A percentile compares a stretch with the other conserved stretches of the same genome.
Evolutionary conservation across 495 filamentous ascomycete genomes (phyloP).

Genomic region (Lophium mytilinum): DNA sequence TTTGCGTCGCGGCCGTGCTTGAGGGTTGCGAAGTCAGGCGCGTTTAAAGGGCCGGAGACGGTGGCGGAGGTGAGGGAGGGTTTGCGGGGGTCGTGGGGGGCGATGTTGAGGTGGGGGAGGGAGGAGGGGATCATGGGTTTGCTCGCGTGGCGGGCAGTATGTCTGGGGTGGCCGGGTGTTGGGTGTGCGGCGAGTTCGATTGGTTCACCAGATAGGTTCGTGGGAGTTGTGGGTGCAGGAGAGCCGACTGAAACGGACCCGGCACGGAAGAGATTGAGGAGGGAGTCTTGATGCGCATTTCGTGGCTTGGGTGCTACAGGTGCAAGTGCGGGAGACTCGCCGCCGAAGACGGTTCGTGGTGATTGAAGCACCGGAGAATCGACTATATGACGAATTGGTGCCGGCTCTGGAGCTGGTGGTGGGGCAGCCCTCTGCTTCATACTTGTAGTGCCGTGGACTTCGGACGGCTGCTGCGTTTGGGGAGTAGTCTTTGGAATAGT

Average conservation of each 20-base stretch:
- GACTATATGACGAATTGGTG: too few relatives aligned
- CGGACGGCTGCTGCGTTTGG: slow-evolving; percentile 40
- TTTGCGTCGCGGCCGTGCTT: slow-evolving; percentile 25
- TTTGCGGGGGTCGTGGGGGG: slow-evolving; percentile 5
- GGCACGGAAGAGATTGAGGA: slow-evolving; percentile 30
- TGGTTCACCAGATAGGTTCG: neutral
- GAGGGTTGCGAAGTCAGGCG: slow-evolving; percentile 41
- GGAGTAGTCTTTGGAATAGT: slow-evolving; percentile 33
- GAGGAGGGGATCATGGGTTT: neutral
- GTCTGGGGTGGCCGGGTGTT: slow-evolving; percentile 9
- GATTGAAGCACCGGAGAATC: slow-evolving; percentile 4
- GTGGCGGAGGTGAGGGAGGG: slow-evolving; percentile 36
- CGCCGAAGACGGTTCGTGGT: slow-evolving; percentile 1
- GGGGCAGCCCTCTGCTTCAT: neutral
- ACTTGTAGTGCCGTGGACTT: slow-evolving; percentile 15
- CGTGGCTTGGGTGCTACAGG: slow-evolving; percentile 14
- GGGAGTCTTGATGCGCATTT: slow-evolving; percentile 29
- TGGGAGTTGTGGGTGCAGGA: slow-evolving; percentile 5
- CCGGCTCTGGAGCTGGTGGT: neutral
- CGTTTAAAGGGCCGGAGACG: slow-evolving; percentile 44
- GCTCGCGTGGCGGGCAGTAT: neutral
- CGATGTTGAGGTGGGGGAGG: slow-evolving; percentile 1
- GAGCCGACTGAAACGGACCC: slow-evolving; percentile 13
- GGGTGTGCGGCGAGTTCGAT: slow-evolving; percentile 22
- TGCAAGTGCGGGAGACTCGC: slow-evolving; percentile 2